Base-by-base conservation (phyloP, 768 basidiomycete genomes). In the Neoboletus brunneissimus region DNA sequence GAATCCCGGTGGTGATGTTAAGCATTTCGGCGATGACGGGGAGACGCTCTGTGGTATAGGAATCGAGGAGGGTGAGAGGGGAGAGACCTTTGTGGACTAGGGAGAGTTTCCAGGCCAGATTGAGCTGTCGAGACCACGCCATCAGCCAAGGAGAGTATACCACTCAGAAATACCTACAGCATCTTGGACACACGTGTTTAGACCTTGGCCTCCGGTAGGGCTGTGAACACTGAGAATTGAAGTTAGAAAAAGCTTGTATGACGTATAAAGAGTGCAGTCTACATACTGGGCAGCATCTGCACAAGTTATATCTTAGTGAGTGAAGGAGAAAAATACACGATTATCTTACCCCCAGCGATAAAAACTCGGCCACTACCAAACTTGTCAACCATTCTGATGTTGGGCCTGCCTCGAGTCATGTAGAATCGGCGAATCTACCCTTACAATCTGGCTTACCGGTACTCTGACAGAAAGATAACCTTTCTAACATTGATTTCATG, bases 21-120 rank as follows among this genome's bases (percentile, higher is more conserved):
- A 82, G 73, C 77, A 79, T 79, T 51, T 76, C 72, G 0, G 73
- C 73, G 48, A 81, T 75, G 32, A 81, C 74, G 0, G 75, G 78
- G 34, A 80, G 57, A 16, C 81, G 77, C 58, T 81, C 81, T 15
- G 67, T 47, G n/a, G 64, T 67, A 53, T 81, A 81, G 0, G 76
- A 70, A 29, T 74, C 66, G 5, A 81, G 75, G 15, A 81, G 68
- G 7, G 69, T 55, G 0, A 51, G 57, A 5, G 72, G 63, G 3
- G 79, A 68, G 29, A 74, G 57, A 3, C 71, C 68, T 51, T 76
- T 77, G 35, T 69, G 52, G 10, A 77, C 78, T 4, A 78, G 67
- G 3, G 78, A 68, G 12, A 81, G 59, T 57, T 81, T 81, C 80
- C 77, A 79, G 0, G 65, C 71, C 1, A 81, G 62, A 58, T 81